Evolutionary conservation across 2,329 filamentous ascomycete genomes (phyloP).

Genomic region (Alternaria rosae): DNA sequence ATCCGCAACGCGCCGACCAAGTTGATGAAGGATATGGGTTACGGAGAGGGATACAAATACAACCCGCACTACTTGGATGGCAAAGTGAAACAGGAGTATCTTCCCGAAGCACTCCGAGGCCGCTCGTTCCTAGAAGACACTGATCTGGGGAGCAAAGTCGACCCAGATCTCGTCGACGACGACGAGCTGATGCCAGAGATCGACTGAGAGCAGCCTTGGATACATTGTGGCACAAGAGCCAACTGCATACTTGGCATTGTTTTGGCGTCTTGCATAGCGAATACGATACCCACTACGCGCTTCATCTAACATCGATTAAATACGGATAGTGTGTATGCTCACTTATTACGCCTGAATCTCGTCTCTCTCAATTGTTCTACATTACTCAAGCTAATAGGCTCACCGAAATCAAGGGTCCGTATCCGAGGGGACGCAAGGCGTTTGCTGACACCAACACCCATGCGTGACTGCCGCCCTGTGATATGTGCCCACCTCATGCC

Average conservation of each 20-base stretch:
- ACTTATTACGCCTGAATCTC: rapidly evolving
- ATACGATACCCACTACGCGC: constrained; percentile 9
- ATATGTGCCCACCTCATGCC: not conserved
- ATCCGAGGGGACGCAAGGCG: too few species aligned
- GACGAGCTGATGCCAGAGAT: constrained; percentile 37
- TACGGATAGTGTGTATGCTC: not conserved
- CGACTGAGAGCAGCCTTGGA: constrained; percentile 11
- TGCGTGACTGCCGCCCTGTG: not conserved
- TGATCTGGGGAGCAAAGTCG: constrained; percentile 80
- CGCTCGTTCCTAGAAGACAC: constrained; percentile 78
- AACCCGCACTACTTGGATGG: constrained; percentile 90
- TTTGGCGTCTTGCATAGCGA: not conserved
- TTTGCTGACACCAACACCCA: not conserved
- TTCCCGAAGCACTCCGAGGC: constrained; percentile 78
- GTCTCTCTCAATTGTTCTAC: not conserved
- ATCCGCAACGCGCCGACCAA: constrained; percentile 90
- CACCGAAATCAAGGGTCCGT: too few species aligned
- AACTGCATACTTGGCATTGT: not conserved
- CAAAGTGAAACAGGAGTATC: constrained; percentile 83
- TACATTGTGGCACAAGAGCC: not conserved
- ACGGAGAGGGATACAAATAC: constrained; percentile 93
- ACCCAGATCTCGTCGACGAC: constrained; percentile 55
- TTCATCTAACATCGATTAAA: not conserved
- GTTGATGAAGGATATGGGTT: constrained; percentile 91
- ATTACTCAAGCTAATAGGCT: too few species aligned